phyloP scores from a whole-genome alignment of 2,329 filamentous ascomycete species.

The Colletotrichum tabaci region DNA sequence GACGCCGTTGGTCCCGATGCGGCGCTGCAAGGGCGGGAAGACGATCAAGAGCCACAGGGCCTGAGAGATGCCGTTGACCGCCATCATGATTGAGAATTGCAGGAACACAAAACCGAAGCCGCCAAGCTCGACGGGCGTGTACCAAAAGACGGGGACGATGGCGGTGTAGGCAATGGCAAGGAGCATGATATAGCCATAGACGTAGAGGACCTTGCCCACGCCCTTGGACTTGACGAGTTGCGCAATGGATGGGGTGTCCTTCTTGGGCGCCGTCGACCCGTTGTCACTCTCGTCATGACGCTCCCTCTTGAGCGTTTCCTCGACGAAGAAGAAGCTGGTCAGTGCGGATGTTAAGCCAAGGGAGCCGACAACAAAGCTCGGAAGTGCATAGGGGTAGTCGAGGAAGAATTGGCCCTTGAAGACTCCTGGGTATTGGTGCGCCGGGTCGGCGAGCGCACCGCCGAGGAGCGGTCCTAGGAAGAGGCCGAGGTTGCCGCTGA shows the following conservation, averaged over 20 bases:
- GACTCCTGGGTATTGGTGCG: slow-evolving; percentile 70
- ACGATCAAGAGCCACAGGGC: slow-evolving; percentile 79
- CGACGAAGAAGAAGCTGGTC: slow-evolving; percentile 68
- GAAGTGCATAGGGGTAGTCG: slow-evolving; percentile 76
- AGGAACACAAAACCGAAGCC: slow-evolving; percentile 75
- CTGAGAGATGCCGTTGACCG: slow-evolving; percentile 75
- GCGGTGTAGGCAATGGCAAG: slow-evolving; percentile 82
- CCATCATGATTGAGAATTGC: slow-evolving; percentile 78
- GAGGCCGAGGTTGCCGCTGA: slow-evolving; percentile 81
- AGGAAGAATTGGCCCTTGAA: slow-evolving; percentile 74
- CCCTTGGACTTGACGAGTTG: slow-evolving; percentile 73
- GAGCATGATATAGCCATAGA: slow-evolving; percentile 77
- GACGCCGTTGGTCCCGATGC: slow-evolving; percentile 76
- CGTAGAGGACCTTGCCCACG: slow-evolving; percentile 75
- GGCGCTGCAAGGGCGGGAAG: slow-evolving; percentile 78
- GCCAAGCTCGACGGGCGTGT: slow-evolving; percentile 72
- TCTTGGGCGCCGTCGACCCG: neutral
- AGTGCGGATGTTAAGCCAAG: slow-evolving; percentile 66
- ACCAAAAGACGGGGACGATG: slow-evolving; percentile 78
- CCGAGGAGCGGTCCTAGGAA: slow-evolving; percentile 80
- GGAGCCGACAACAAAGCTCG: slow-evolving; percentile 65
- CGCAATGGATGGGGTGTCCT: neutral
- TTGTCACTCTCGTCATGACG: slow-evolving; percentile 6
- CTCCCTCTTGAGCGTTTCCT: slow-evolving; percentile 69
- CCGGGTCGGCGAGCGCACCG: slow-evolving; percentile 78